Conservation (phyloP, 2,329 filamentous ascomycete genomes). For the Cladosporium sp. region DNA sequence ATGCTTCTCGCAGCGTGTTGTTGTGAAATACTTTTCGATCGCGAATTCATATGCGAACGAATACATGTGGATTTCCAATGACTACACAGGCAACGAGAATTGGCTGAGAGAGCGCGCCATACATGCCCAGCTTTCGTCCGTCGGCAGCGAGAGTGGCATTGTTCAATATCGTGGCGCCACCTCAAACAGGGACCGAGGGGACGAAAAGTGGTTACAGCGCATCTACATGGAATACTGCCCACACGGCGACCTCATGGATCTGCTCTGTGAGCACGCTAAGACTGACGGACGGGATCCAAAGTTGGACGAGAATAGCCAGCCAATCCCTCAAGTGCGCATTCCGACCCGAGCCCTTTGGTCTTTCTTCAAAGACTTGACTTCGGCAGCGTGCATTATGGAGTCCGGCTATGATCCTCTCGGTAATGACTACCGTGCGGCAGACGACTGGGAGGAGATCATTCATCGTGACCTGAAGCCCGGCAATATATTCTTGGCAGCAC, state of each 20-base stretch:
- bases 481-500: conserved; percentile 22
- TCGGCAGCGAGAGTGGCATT: neutral
- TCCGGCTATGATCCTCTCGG: neutral
- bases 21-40: neutral
- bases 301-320: neutral
- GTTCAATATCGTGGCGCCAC: neutral
- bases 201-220: neutral
- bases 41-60: neutral
- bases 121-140: neutral
- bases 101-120: neutral
- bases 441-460: conserved; percentile 23
- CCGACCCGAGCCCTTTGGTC: neutral
- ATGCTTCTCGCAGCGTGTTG: neutral
- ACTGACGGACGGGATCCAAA: neutral
- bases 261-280: neutral
- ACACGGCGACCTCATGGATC: neutral
- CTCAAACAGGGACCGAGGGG: too few relatives aligned
- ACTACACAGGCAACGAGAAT: neutral
- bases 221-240: conserved; percentile 8
- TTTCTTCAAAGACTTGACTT: neutral
- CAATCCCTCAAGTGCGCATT: neutral
- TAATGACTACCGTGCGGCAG: neutral
- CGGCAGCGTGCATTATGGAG: neutral
- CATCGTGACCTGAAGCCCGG: conserved; percentile 25
- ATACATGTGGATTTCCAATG: neutral